Conservation (phyloP, 176 grass and related monocot species). For the Pontederia crassipes region DNA sequence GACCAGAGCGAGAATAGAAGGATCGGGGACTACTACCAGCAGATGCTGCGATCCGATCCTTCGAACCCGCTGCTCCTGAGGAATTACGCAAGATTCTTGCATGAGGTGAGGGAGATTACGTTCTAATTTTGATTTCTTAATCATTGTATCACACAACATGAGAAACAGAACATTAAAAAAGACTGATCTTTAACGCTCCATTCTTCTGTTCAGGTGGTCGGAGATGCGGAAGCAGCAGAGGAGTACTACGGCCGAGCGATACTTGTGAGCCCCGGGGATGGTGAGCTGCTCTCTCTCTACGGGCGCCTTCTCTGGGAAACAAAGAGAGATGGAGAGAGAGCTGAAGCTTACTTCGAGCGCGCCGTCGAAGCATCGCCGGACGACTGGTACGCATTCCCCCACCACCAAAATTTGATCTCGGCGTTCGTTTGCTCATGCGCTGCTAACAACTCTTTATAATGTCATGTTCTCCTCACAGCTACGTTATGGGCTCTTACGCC, state of each 20-base stretch:
- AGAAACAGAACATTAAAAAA: neutral
- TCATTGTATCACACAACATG: neutral
- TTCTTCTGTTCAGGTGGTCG: constrained; percentile 30
- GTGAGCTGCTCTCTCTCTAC: constrained; percentile 73
- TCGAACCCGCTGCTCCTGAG: constrained; percentile 58
- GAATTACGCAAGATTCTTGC: constrained; percentile 80
- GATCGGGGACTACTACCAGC: constrained; percentile 57
- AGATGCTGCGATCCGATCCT: constrained; percentile 53
- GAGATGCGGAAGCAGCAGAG: constrained; percentile 56
- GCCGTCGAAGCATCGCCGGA: constrained; percentile 63
- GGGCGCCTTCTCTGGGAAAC: constrained; percentile 68
- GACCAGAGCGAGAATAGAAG: constrained; percentile 17
- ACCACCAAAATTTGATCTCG: neutral
- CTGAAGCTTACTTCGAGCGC: constrained; percentile 53
- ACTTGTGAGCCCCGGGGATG: constrained; percentile 47
- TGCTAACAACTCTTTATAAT: neutral
- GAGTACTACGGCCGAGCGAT: constrained; percentile 65
- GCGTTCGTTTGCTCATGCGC: neutral
- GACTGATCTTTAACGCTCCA: neutral
- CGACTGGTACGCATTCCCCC: constrained; percentile 39
- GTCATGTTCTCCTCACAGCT: constrained; percentile 27
- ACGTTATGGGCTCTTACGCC: constrained; percentile 60
- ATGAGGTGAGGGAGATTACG: constrained; percentile 36
- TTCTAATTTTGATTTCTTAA: neutral
- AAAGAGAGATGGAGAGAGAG: constrained; percentile 41